Evolutionary conservation across 169 alveolate genomes (phyloP), one percentile per base, ranked within the genome.

Genomic region (Plasmodium blacklocki): DNA sequence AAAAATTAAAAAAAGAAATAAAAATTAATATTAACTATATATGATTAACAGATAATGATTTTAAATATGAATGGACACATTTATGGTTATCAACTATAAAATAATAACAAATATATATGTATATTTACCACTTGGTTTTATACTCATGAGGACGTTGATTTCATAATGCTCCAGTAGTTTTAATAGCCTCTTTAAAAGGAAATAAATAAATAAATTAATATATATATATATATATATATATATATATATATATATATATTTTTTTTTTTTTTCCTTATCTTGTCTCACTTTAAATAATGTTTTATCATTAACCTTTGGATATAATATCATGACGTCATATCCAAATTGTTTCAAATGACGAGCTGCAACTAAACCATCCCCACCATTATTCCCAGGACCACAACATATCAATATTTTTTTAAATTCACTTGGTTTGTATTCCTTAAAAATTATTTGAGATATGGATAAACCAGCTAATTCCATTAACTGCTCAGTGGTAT

Each of bases 331-430:
- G 19, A 94, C 86, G 9, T 87, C 75, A 45, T 88, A 90, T 12
- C 97, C 97, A 74, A 95, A 95, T 64, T 92, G 91, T 47, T 93
- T 90, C 39, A 96, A 87, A 78, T 95, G 96, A 58, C 98, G 93
- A n/a, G 97, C 96, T 59, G 96, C 95, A 2, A 96, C 98, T 59
- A 97, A 87, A 1, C 97, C 98, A 75, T 96, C 98, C 2, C 98
- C 98, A n/a, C 97, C 98, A 93, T 97, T 97, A 88, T 97, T 94
- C 14, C 98, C 98, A 9, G 98, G 98, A 1, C 98, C 99, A 92
- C 97, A 93, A 23, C 95, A 74, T 6, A 95, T 94, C 14, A 93
- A 52, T 63, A 93, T 86, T 74, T 89, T 95, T 23, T 76, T 73
- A 60, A 74, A 70, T 47, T 73, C 78, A 14, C 70, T 54, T 15